A percentile compares a stretch with the other conserved stretches of the same genome.
These are phyloP conservation scores for Quercus berberidifolia DNA, from an alignment of 306 rosid species.

Conservation along the genomic window DNA sequence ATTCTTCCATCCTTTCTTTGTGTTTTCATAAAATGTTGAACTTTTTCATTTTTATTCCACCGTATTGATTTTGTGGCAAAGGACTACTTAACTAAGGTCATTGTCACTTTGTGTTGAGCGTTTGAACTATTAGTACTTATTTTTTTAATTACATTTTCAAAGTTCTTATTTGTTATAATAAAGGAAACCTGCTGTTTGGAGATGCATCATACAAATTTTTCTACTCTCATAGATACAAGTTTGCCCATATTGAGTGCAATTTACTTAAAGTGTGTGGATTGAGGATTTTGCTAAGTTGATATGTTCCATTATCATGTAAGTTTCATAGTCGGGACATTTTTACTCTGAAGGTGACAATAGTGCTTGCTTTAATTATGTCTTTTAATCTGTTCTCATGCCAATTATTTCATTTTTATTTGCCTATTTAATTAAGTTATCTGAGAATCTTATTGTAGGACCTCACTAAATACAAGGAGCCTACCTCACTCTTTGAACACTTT, in stretches of 20 bases:
- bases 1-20: neutral
- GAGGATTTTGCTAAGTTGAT: neutral
- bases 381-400: conserved; percentile 14
- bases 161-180: neutral
- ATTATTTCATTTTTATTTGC: conserved; percentile 19
- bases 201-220: neutral
- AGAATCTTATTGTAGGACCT: conserved; percentile 54
- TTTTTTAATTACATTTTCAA: neutral
- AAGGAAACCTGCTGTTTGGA: neutral
- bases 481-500: conserved; percentile 86
- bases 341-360: conserved; percentile 5
- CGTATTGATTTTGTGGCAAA: neutral
- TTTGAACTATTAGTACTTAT: neutral
- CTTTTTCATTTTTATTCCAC: neutral
- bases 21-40: neutral
- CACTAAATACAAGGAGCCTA: conserved; percentile 63
- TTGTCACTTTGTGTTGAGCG: neutral
- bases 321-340: neutral
- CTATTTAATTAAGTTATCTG: conserved; percentile 26
- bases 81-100: too few relatives aligned
- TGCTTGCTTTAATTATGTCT: conserved; percentile 20
- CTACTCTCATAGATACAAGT: neutral
- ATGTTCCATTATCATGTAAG: neutral
- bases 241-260: neutral
- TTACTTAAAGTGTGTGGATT: neutral